phyloP scores from a whole-genome alignment of 345 rosid species.

The Theobroma cacao region DNA sequence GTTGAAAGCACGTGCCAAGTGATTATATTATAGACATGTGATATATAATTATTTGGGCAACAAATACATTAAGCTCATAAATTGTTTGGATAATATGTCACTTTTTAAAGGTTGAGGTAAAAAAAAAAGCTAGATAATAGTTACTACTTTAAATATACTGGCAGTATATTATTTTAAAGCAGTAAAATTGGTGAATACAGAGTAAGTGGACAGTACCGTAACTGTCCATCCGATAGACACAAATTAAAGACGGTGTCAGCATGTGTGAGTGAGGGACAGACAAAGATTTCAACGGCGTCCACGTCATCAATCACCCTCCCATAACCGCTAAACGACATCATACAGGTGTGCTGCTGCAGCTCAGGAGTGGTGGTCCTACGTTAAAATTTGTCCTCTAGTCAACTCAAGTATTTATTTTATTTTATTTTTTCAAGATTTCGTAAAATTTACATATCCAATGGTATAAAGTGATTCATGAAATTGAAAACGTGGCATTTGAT shows the following conservation, averaged over 20 bases:
- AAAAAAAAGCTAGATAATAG: no score
- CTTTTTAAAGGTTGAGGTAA: no score
- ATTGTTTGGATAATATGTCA: background rate
- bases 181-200: background rate
- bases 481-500: no score
- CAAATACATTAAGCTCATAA: background rate
- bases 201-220: background rate
- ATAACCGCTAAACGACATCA: constrained; percentile 2
- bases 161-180: no score
- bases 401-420: no score
- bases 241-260: background rate
- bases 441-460: no score
- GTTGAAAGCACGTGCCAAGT: no score
- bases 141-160: no score
- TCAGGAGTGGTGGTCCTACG: no score
- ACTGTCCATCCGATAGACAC: background rate
- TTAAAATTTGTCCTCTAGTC: background rate
- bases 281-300: background rate
- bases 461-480: no score
- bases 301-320: background rate
- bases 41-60: background rate
- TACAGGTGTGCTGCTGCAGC: background rate
- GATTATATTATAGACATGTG: no score
- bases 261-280: background rate
- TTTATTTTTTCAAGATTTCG: no score